These are phyloP conservation scores for Microbotryomycetes sp. DNA, from an alignment of 1,284 basidiomycete genomes.

Conservation along the genomic window DNA sequence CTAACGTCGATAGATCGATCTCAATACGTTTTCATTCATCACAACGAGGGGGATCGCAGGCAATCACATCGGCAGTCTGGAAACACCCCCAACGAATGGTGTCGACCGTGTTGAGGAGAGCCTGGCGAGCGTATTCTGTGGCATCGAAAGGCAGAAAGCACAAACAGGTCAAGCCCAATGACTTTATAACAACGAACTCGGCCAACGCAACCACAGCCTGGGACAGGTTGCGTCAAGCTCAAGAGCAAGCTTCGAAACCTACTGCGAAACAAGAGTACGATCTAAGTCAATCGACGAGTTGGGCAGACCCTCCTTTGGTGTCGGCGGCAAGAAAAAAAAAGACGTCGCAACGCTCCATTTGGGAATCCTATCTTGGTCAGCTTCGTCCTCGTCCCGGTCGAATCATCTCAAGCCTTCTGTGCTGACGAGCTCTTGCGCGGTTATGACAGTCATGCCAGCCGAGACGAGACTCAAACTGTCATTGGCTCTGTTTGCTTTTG, in stretches of 20 bases:
- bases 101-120: background rate
- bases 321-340: slow-evolving; percentile 18
- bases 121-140: background rate
- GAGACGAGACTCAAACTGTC: slow-evolving; percentile 22
- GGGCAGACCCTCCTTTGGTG: slow-evolving; percentile 23
- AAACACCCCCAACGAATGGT: too few species aligned
- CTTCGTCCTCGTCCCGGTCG: background rate
- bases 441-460: slow-evolving; percentile 18
- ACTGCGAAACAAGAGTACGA: background rate
- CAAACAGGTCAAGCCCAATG: too few species aligned
- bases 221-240: background rate
- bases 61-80: too few species aligned
- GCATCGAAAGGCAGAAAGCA: background rate
- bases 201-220: background rate
- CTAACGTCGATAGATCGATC: too few species aligned
- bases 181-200: background rate
- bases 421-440: background rate
- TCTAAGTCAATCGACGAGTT: background rate
- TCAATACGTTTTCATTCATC: too few species aligned
- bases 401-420: background rate
- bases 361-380: slow-evolving; percentile 33
- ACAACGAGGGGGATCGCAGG: too few species aligned
- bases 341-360: slow-evolving; percentile 22
- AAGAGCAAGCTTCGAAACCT: background rate
- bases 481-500: slow-evolving; percentile 16